Evolutionary conservation across 2,329 filamentous ascomycete genomes (phyloP).

Genomic region (Metarhizium album): DNA sequence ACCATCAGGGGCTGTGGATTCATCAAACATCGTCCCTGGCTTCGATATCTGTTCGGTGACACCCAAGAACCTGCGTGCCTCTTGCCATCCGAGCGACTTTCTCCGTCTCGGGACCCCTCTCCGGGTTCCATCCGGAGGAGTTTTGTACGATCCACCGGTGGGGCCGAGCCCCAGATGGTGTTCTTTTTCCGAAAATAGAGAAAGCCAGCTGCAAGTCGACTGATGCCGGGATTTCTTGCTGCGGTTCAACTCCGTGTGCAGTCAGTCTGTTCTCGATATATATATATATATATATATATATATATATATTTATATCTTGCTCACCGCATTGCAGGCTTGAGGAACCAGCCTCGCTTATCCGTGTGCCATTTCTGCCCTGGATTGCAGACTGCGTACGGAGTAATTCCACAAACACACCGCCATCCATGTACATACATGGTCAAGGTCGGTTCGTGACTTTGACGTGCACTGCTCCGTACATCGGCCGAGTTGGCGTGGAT

Average conservation of each 20-base stretch:
- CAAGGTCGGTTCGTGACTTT: not conserved
- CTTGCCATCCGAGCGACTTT: not conserved
- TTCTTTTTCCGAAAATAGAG: not conserved
- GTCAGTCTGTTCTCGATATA: not conserved
- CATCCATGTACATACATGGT: too few species aligned
- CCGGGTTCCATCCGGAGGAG: constrained; percentile 4
- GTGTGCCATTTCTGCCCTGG: not conserved
- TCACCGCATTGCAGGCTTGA: not conserved
- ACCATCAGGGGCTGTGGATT: not conserved
- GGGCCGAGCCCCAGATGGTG: constrained; percentile 1
- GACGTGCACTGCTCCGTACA: not conserved
- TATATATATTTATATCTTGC: too few species aligned
- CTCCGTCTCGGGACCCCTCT: not conserved
- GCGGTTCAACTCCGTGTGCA: not conserved
- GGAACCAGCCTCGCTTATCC: not conserved
- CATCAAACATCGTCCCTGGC: not conserved
- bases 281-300: too few species aligned
- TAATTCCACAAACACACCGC: not conserved
- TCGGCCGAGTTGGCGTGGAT: not conserved
- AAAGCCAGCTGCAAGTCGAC: not conserved
- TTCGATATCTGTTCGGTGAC: not conserved
- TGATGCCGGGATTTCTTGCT: not conserved
- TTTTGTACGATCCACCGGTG: constrained; percentile 1
- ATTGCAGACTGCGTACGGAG: not conserved
- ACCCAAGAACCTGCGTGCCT: not conserved